Conservation (phyloP, 176 grass and related monocot species). For the Oryza rufipogon region DNA sequence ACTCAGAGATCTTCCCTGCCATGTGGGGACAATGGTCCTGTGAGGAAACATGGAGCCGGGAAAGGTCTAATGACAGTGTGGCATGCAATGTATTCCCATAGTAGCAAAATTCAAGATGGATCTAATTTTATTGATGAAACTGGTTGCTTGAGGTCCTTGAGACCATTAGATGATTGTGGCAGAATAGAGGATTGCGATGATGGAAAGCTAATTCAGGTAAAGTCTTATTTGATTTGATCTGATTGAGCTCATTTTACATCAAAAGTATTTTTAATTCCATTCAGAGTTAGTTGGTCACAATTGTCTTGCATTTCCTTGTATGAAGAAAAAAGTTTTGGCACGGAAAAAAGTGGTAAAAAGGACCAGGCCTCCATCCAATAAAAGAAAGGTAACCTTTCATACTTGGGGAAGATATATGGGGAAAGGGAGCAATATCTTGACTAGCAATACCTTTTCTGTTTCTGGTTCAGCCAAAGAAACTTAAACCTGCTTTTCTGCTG, state of each 20-base stretch:
- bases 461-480: slow-evolving; percentile 5
- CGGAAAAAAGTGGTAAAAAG: slow-evolving; percentile 64
- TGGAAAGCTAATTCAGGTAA: slow-evolving; percentile 52
- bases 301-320: slow-evolving; percentile 32
- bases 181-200: slow-evolving; percentile 29
- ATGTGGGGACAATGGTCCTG: slow-evolving; percentile 40
- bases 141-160: slow-evolving; percentile 67
- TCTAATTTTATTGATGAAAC: slow-evolving; percentile 62
- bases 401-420: neutral
- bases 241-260: slow-evolving; percentile 20
- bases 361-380: slow-evolving; percentile 45
- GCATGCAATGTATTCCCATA: slow-evolving; percentile 72
- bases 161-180: slow-evolving; percentile 43
- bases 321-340: slow-evolving; percentile 57
- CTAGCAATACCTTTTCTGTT: neutral
- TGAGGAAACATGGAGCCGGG: slow-evolving; percentile 85
- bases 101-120: slow-evolving; percentile 48
- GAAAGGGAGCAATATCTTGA: slow-evolving; percentile 9
- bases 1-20: slow-evolving; percentile 20
- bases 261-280: neutral
- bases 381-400: slow-evolving; percentile 66
- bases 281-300: slow-evolving; percentile 22
- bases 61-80: slow-evolving; percentile 99
- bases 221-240: slow-evolving; percentile 38
- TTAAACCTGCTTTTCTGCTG: neutral